These are phyloP conservation scores for Boletus speciosus DNA, from an alignment of 768 basidiomycete genomes.

Conservation along the genomic window DNA sequence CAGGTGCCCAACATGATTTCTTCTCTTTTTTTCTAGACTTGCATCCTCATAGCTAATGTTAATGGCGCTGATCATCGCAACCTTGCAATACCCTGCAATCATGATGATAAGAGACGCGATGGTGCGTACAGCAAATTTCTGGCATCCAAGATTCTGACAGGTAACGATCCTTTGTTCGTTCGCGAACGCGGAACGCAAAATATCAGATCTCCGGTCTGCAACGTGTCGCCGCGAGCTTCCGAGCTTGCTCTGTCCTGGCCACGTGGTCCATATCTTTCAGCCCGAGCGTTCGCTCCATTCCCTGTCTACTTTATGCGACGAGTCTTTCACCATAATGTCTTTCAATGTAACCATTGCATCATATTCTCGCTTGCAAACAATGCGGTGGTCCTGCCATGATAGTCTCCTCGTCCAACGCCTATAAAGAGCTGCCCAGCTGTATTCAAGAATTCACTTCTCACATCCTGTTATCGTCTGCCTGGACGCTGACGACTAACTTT, in stretches of 20 bases:
- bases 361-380: constrained; percentile 4
- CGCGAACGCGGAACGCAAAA: constrained; percentile 3
- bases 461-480: constrained; percentile 7
- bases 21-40: not conserved
- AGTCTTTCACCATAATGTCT: constrained; percentile 19
- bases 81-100: not conserved
- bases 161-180: not conserved
- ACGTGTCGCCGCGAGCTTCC: constrained; percentile 23
- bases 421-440: constrained; percentile 14
- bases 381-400: not conserved
- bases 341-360: constrained; percentile 12
- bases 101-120: not conserved
- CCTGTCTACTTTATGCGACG: constrained; percentile 19
- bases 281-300: not conserved
- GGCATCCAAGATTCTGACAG: not conserved
- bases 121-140: not conserved
- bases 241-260: constrained; percentile 25
- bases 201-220: constrained; percentile 10
- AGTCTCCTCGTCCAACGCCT: not conserved
- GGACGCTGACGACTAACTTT: constrained; percentile 8
- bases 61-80: not conserved
- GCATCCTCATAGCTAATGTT: not conserved
- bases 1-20: not conserved
- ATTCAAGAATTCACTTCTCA: not conserved
- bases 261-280: constrained; percentile 14